Evolutionary conservation across 2,329 filamentous ascomycete genomes (phyloP).

Genomic region (Cladosporium velox): DNA sequence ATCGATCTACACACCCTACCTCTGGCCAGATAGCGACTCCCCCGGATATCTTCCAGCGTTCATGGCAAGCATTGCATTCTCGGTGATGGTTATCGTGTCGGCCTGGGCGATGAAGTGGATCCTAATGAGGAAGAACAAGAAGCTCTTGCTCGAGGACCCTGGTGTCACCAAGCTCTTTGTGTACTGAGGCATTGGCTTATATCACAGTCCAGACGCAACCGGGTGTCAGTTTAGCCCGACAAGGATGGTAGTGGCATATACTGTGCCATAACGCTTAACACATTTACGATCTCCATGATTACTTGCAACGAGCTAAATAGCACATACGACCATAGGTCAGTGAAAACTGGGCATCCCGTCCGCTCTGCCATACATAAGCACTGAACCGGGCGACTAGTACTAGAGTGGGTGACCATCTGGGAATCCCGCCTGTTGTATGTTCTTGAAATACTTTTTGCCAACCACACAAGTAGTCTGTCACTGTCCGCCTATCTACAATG

Average conservation of each 20-base stretch:
- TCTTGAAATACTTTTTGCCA: no score
- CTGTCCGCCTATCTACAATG: no score
- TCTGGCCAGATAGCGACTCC: constrained; percentile 35
- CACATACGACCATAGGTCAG: background rate
- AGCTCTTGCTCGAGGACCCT: constrained; percentile 26
- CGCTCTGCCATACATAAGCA: no score
- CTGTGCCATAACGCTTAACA: background rate
- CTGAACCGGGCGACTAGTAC: no score
- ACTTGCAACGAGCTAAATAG: rapidly evolving
- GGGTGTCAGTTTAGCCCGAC: background rate
- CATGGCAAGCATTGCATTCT: constrained; percentile 35
- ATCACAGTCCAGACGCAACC: background rate
- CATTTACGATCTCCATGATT: background rate
- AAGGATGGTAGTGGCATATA: background rate
- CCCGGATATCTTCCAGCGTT: constrained; percentile 40
- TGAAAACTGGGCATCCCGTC: background rate
- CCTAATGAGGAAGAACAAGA: constrained; percentile 30
- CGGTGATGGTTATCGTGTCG: constrained; percentile 31
- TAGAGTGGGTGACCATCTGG: no score
- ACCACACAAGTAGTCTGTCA: no score
- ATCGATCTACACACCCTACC: constrained; percentile 46
- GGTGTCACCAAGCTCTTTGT: constrained; percentile 21
- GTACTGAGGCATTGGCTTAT: background rate
- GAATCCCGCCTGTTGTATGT: no score
- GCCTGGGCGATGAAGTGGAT: constrained; percentile 31